Evolutionary conservation across 75 land plant species (phyloP), one percentile per base, ranked within the genome.

Genomic region (Pinus albicaulis): DNA sequence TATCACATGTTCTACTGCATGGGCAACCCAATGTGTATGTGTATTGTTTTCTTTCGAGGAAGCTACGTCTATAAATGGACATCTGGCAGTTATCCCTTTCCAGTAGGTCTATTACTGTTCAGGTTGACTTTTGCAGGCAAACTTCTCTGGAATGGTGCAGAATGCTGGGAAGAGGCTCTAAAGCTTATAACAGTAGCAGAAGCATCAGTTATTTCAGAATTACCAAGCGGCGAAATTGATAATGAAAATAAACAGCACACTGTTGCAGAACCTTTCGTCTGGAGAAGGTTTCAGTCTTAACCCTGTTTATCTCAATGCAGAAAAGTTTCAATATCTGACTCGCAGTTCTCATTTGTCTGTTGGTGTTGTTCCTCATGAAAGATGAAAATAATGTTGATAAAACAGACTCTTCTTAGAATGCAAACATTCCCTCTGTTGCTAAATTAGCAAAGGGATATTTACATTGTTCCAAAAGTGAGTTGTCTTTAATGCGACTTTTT

Each of bases 101-200:
- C 24, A 17, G 71, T 41, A 26, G 20, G 44, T 77, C 52, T 63
- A 38, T 76, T 34, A 16, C 17, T 59, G 48, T 38, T 25, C 59
- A 77, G 31, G 16, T 72, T 65, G 11, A 22, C 10, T 71, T 52
- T 83, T 53, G 80, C 88, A 95, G 99, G 85, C 26, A 98, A 93
- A 72, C 89, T 89, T 78, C 80, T 95, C 5, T 98, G 98, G 98
- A 79, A 73, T 63, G 99, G 94, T 31, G 86, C 74, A 65, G 98
- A 95, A 83, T 98, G 89, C 71, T 98, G 95, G 98, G 76, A 63
- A 28, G 92, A 92, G 82, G 81, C 92, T 57, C 77, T 95, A 74
- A 79, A 91, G 24, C 77, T 98, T 60, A 71, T 95, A 38, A 63
- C 70, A 38, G 76, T 87, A 75, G 99, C 99, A 15, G 89, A 95